Percentiles rank a stretch among this genome's conserved stretches.
phyloP scores from a whole-genome alignment of 2,329 filamentous ascomycete species.

The Conoideocrella luteorostrata region DNA sequence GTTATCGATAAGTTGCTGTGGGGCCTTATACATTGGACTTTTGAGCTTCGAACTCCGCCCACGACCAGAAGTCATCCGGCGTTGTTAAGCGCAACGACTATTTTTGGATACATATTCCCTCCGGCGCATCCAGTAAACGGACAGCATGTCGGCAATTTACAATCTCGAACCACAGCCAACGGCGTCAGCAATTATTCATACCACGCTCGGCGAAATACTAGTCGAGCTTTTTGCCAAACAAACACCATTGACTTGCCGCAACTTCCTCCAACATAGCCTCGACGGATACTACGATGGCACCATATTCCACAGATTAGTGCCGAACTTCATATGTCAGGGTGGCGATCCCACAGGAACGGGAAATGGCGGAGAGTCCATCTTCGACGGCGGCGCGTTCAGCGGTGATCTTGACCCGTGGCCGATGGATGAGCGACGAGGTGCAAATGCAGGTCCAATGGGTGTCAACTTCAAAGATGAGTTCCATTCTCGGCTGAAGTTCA shows the following conservation, averaged over 20 bases:
- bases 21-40: no score
- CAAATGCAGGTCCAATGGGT: conserved; percentile 53
- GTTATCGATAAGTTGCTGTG: no score
- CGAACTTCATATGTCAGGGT: conserved; percentile 88
- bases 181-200: conserved; percentile 84
- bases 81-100: neutral
- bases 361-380: conserved; percentile 85
- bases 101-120: neutral
- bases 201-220: conserved; percentile 79
- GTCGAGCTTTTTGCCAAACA: conserved; percentile 95
- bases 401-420: conserved; percentile 67
- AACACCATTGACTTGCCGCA: conserved; percentile 82
- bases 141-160: conserved; percentile 79
- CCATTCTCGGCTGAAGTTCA: conserved; percentile 88
- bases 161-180: conserved; percentile 93
- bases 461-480: conserved; percentile 76
- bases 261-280: conserved; percentile 90
- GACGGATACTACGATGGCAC: conserved; percentile 95
- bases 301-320: conserved; percentile 87
- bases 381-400: conserved; percentile 73
- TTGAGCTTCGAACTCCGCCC: no score
- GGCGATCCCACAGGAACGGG: conserved; percentile 92
- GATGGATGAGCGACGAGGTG: conserved; percentile 57
- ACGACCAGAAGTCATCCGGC: no score
- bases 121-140: neutral